Base-by-base conservation (phyloP, 495 filamentous ascomycete genomes). In the Daldinia concentrica region DNA sequence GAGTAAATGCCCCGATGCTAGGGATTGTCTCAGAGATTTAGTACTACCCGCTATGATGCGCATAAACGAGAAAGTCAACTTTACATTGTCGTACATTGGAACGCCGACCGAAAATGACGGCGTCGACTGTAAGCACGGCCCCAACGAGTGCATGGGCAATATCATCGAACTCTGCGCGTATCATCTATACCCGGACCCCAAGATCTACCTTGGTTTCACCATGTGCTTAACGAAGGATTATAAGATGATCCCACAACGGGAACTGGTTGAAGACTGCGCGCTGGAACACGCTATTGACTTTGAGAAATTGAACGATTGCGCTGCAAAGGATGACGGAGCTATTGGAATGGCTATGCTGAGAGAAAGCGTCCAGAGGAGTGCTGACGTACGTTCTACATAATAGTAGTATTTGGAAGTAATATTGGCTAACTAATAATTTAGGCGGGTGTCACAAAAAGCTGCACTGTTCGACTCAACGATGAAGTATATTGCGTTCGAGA, bases 141-240 rank as follows among this genome's bases (percentile, higher is more conserved):
- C 93, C 5, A 83, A 82, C 14, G 95, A 99, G 82, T 99, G 95
- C 76, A 88, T 98, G 73, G 94, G 94, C 17, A 91, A 99, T 79
- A 97, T 97, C 81, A 84, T 99, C 77, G 90, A 95, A 70, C 90
- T 98, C 62, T 99, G 95, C 83, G 95, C 93, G 27, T 88, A 90
- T 12, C 83, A 89, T 62, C 85, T 95, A 4, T 92, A 93, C 74
- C 89, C 93, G 9, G 89, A 93, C 58, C 88, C 92, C n/a, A 94
- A 94, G 79, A 90, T 88, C 29, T 96, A 90, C 60, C 86, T 98
- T 41, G 94, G 94, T 27, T 99, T 98, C 79, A 90, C 91, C 37
- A 93, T 93, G 85, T 98, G 96, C 80, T 79, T 99, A 34, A 88
- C 89, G 12, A 83, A 81, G 34, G 84, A 91, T 50, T 99, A 92